phyloP scores from a whole-genome alignment of 140 eudicot genomes.

The Stevia rebaudiana region DNA sequence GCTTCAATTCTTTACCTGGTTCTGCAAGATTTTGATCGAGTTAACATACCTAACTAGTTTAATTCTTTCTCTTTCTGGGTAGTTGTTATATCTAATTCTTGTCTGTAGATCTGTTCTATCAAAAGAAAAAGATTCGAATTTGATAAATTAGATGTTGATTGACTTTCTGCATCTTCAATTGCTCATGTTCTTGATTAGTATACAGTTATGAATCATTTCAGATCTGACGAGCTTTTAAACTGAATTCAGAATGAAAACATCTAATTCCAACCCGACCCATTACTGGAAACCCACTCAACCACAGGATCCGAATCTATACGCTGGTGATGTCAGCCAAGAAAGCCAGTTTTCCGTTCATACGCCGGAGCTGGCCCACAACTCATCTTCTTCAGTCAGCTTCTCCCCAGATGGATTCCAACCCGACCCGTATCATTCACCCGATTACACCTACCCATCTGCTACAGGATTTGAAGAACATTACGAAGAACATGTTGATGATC shows the following conservation, averaged over 20 bases:
- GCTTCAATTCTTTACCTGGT: no score
- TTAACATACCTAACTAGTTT: no score
- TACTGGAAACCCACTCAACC: slow-evolving; percentile 20
- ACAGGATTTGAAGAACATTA: neutral
- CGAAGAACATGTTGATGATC: slow-evolving; percentile 16
- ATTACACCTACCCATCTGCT: neutral
- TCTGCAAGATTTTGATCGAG: no score
- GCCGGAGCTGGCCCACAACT: slow-evolving; percentile 20
- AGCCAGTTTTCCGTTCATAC: slow-evolving; percentile 29
- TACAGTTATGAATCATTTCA: neutral
- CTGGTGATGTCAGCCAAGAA: slow-evolving; percentile 28
- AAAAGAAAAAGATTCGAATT: neutral
- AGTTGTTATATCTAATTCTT: no score
- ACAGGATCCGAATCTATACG: slow-evolving; percentile 22
- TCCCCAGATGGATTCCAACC: slow-evolving; percentile 34
- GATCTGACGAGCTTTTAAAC: neutral
- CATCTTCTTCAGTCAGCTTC: slow-evolving; percentile 36
- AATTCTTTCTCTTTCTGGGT: no score
- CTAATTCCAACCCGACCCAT: slow-evolving; percentile 20
- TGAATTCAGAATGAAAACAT: slow-evolving; percentile 11
- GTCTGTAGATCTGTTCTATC: neutral
- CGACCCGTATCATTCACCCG: slow-evolving; percentile 32
- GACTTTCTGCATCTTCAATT: neutral
- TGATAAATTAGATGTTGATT: neutral
- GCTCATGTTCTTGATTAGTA: neutral